A percentile compares a stretch with the other conserved stretches of the same genome.
Evolutionary conservation across 2,329 filamentous ascomycete species (phyloP).

Genomic region (Aureobasidium uvarum): DNA sequence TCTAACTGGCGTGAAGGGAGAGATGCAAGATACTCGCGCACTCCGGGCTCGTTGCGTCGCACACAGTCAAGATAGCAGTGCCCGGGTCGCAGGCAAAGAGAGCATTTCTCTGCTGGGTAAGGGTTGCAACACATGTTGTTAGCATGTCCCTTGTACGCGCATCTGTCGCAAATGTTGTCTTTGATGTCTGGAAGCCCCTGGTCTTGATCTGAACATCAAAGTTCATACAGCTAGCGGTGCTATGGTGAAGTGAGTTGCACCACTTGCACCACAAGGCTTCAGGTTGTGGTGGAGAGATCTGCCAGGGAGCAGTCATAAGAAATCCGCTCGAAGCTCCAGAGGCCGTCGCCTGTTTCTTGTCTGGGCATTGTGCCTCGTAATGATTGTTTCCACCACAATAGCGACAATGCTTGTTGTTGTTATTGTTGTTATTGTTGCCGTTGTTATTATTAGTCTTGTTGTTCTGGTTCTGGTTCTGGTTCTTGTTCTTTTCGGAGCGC

Average conservation of each 20-base stretch:
- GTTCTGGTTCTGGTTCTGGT: neutral
- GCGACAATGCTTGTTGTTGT: neutral
- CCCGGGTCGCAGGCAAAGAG: neutral
- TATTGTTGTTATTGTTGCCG: neutral
- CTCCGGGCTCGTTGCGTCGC: neutral
- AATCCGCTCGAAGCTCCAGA: neutral
- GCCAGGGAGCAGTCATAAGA: neutral
- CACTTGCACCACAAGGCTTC: constrained; percentile 12
- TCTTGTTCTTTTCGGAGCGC: neutral
- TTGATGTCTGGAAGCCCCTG: neutral
- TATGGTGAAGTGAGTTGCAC: neutral
- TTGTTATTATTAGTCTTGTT: neutral
- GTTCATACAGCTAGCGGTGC: neutral
- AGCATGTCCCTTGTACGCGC: neutral
- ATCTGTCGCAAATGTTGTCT: neutral
- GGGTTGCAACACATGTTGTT: neutral
- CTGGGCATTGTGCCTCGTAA: neutral
- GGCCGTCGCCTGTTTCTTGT: neutral
- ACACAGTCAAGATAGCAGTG: neutral
- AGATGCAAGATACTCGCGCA: neutral
- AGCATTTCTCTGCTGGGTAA: neutral
- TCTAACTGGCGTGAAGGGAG: neutral
- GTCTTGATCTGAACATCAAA: neutral
- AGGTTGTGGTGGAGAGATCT: neutral
- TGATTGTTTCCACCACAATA: neutral